A percentile compares a stretch with the other conserved stretches of the same genome.
phyloP scores from a whole-genome alignment of 257 asterid species.

The Solanum commersonii region DNA sequence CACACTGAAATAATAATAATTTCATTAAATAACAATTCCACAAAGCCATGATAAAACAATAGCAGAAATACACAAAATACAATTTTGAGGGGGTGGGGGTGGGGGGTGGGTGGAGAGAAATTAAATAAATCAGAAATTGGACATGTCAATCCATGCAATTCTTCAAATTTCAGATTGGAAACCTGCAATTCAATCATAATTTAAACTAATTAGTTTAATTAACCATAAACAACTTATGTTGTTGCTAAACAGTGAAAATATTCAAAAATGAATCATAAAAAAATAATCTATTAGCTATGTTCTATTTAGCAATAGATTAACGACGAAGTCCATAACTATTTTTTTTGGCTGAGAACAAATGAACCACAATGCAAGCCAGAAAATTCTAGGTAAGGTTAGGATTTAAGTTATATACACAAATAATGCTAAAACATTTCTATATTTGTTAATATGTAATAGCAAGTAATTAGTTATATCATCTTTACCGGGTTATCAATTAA shows the following conservation, averaged over 20 bases:
- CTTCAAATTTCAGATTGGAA: constrained; percentile 2
- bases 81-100: background rate
- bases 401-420: too few species aligned
- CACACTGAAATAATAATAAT: constrained; percentile 1
- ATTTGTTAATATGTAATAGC: background rate
- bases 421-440: too few species aligned
- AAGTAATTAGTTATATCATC: background rate
- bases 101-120: background rate
- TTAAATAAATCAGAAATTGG: background rate
- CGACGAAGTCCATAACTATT: too few species aligned
- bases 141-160: constrained; percentile 19
- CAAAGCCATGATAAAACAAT: background rate
- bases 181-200: constrained; percentile 19
- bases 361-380: too few species aligned
- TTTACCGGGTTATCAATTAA: background rate
- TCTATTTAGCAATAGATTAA: too few species aligned
- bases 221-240: too few species aligned
- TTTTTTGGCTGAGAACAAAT: too few species aligned
- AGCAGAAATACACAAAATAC: background rate
- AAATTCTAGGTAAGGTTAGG: too few species aligned
- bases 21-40: constrained; percentile 8
- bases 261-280: too few species aligned
- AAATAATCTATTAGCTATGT: too few species aligned
- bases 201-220: background rate
- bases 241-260: background rate